These are phyloP conservation scores for Trametes coccinea DNA, from an alignment of 768 basidiomycete species.

Conservation along the genomic window DNA sequence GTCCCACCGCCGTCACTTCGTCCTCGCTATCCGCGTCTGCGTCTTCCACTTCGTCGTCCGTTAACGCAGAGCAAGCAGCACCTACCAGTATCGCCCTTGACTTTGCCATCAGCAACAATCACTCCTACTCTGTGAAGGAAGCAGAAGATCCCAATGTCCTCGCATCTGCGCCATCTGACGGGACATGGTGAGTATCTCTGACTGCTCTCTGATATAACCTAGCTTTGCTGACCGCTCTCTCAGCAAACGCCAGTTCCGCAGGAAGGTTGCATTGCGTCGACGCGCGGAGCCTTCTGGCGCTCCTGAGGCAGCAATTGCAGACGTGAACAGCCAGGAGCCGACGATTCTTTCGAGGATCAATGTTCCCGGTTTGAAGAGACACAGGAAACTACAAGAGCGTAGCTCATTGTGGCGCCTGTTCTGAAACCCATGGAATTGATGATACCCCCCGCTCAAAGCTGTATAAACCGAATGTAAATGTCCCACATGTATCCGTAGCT, in stretches of 20 bases:
- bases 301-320: not conserved
- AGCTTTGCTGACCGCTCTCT: not conserved
- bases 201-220: too few relatives aligned
- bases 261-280: conserved; percentile 10
- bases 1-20: not conserved
- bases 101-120: not conserved
- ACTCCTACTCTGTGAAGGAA: not conserved
- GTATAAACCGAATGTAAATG: not conserved
- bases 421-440: conserved; percentile 6
- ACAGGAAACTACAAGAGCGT: conserved; percentile 26
- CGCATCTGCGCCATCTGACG: not conserved
- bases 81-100: conserved; percentile 1
- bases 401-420: conserved; percentile 28
- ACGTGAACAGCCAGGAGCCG: not conserved
- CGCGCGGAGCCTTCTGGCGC: not conserved
- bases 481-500: not conserved
- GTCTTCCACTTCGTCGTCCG: not conserved
- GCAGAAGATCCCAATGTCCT: not conserved
- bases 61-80: not conserved
- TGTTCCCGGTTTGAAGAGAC: conserved; percentile 20
- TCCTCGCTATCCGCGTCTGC: not conserved
- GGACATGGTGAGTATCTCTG: conserved; percentile 1
- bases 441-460: not conserved
- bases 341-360: conserved; percentile 11
- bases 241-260: conserved; percentile 12